Percentiles rank a stretch among this genome's conserved stretches.
These are phyloP conservation scores for Podochytrium sp. DNA, from an alignment of 192 early-diverging fungal species.

Conservation along the genomic window DNA sequence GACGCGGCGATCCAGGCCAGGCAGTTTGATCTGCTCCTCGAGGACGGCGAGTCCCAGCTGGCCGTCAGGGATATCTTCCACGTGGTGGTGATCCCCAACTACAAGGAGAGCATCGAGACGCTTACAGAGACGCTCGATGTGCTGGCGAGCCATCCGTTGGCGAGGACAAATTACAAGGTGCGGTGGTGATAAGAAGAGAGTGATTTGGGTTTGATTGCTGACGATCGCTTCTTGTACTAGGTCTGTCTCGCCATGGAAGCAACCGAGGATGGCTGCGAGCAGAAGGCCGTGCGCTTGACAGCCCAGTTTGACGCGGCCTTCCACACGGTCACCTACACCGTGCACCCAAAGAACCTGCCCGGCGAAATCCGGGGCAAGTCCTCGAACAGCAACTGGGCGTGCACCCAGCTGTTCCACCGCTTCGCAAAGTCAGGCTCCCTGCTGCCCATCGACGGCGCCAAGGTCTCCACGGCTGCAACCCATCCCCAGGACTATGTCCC, in stretches of 20 bases:
- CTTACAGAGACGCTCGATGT: slow-evolving; percentile 56
- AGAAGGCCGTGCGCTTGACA: slow-evolving; percentile 47
- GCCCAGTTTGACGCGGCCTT: slow-evolving; percentile 48
- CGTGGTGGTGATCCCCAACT: slow-evolving; percentile 62
- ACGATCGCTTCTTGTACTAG: slow-evolving; percentile 6
- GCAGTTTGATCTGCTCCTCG: slow-evolving; percentile 39
- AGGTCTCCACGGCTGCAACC: no score
- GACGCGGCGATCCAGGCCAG: not conserved
- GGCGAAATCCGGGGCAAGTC: slow-evolving; percentile 63
- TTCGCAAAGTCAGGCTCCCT: not conserved
- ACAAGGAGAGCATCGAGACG: slow-evolving; percentile 55
- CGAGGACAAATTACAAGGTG: not conserved
- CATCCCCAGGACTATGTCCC: no score
- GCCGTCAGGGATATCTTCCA: slow-evolving; percentile 34
- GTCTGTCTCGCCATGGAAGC: slow-evolving; percentile 67
- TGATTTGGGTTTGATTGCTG: not conserved
- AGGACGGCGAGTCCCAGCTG: slow-evolving; percentile 22
- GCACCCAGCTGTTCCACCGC: slow-evolving; percentile 26
- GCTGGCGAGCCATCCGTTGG: slow-evolving; percentile 30
- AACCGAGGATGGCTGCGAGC: slow-evolving; percentile 45
- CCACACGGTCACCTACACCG: slow-evolving; percentile 51
- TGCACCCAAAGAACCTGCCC: slow-evolving; percentile 45
- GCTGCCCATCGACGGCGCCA: not conserved
- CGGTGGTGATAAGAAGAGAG: not conserved
- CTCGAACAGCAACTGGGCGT: slow-evolving; percentile 58